Conservation (phyloP, 768 basidiomycete genomes). For the Pleurotus eryngii region DNA sequence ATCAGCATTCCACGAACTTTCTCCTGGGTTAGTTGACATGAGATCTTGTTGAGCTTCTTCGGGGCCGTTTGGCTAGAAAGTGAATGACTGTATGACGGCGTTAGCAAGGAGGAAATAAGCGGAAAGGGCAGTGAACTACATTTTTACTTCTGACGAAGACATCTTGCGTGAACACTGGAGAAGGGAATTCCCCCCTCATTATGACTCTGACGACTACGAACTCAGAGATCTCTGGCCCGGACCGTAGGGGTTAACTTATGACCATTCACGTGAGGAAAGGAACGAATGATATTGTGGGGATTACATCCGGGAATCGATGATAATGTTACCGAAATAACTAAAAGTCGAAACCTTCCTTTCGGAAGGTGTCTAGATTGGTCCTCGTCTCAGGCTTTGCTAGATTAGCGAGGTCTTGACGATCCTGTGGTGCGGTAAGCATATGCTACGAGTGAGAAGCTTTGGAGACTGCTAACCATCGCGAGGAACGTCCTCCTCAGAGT, state of each 20-base stretch:
- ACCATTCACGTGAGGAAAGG: not conserved
- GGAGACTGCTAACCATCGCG: conserved; percentile 60
- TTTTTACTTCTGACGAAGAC: conserved; percentile 13
- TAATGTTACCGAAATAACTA: conserved; percentile 27
- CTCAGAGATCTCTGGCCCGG: not conserved
- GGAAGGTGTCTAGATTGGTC: conserved; percentile 67
- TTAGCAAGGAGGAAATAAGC: not conserved
- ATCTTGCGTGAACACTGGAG: conserved; percentile 2
- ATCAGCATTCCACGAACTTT: conserved; percentile 44
- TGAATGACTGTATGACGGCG: conserved; percentile 30
- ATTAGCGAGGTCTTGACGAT: conserved; percentile 80
- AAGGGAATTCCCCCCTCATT: too few species aligned
- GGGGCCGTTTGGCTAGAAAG: conserved; percentile 30
- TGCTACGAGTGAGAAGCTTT: conserved; percentile 3
- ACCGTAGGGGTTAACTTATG: conserved; percentile 8
- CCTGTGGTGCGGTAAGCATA: conserved; percentile 37
- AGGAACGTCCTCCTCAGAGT: conserved; percentile 81
- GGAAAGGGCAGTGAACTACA: not conserved
- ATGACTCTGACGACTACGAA: too few species aligned
- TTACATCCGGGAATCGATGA: not conserved
- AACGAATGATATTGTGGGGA: conserved; percentile 1
- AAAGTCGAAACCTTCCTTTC: conserved; percentile 88
- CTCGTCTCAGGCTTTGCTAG: conserved; percentile 61
- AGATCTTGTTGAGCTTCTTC: conserved; percentile 68
- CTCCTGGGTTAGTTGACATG: conserved; percentile 69